Conservation (phyloP, 2,329 filamentous ascomycete species). For the Claviceps digitariae region DNA sequence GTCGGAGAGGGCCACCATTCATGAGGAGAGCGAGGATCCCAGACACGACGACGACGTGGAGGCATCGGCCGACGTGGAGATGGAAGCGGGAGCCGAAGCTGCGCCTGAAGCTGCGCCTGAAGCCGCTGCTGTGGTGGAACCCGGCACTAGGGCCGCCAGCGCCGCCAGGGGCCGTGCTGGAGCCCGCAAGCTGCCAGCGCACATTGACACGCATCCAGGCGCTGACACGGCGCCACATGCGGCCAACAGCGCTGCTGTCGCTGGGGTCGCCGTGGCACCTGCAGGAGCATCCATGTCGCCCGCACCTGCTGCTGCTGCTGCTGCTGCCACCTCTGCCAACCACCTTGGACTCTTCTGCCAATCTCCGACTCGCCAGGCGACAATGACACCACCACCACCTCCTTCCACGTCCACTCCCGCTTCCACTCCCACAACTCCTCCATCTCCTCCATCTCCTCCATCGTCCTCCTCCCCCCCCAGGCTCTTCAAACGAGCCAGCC, state of each 20-base stretch:
- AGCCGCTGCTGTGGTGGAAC: too few species aligned
- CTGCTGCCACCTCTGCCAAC: neutral
- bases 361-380: neutral
- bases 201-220: too few species aligned
- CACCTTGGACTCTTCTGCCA: neutral
- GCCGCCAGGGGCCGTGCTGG: too few species aligned
- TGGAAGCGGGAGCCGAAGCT: too few species aligned
- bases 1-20: conserved; percentile 16
- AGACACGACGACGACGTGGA: neutral
- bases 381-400: neutral
- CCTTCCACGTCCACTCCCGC: neutral
- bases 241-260: conserved; percentile 5
- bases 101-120: too few species aligned
- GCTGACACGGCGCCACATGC: too few species aligned
- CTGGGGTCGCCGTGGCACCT: conserved; percentile 6
- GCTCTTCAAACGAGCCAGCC: conserved; percentile 16
- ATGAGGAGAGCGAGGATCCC: too few species aligned
- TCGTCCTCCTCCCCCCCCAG: conserved; percentile 5
- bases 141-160: too few species aligned
- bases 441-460: neutral
- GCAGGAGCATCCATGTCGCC: neutral
- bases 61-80: neutral
- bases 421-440: neutral
- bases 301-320: neutral
- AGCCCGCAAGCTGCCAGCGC: too few species aligned